phyloP scores from a whole-genome alignment of 495 filamentous ascomycete genomes.

The Rusavskia elegans region DNA sequence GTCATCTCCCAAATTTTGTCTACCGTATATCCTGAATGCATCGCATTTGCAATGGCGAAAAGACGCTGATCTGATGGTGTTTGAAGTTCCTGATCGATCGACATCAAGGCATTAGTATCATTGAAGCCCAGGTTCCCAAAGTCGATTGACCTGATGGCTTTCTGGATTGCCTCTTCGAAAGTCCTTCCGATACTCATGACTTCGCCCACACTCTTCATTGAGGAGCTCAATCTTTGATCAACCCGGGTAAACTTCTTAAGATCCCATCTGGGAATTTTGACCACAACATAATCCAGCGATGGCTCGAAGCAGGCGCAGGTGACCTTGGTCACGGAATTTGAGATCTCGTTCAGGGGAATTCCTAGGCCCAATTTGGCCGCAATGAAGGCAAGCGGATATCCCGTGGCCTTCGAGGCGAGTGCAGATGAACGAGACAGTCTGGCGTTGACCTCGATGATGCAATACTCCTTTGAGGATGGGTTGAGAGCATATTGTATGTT shows the following conservation, averaged over 20 bases:
- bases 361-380: conserved; percentile 89
- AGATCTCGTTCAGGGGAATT: conserved; percentile 92
- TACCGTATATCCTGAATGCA: conserved; percentile 83
- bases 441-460: conserved; percentile 98
- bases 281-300: conserved; percentile 96
- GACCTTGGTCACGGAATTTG: conserved; percentile 88
- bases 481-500: conserved; percentile 98
- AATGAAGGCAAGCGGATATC: conserved; percentile 91
- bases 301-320: conserved; percentile 98
- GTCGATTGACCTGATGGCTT: conserved; percentile 89
- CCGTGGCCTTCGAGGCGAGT: conserved; percentile 92
- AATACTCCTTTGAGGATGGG: conserved; percentile 92
- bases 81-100: conserved; percentile 87
- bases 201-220: conserved; percentile 99
- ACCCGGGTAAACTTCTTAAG: conserved; percentile 97
- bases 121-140: conserved; percentile 92
- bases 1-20: conserved; percentile 97
- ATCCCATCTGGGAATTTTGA: conserved; percentile 98
- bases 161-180: conserved; percentile 97
- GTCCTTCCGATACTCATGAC: conserved; percentile 96
- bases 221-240: conserved; percentile 84
- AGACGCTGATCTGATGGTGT: conserved; percentile 94
- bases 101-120: conserved; percentile 83
- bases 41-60: conserved; percentile 95
- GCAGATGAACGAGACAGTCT: conserved; percentile 93